phyloP scores from a whole-genome alignment of 1,139 yeast genomes.

The Blastobotrys elegans region DNA sequence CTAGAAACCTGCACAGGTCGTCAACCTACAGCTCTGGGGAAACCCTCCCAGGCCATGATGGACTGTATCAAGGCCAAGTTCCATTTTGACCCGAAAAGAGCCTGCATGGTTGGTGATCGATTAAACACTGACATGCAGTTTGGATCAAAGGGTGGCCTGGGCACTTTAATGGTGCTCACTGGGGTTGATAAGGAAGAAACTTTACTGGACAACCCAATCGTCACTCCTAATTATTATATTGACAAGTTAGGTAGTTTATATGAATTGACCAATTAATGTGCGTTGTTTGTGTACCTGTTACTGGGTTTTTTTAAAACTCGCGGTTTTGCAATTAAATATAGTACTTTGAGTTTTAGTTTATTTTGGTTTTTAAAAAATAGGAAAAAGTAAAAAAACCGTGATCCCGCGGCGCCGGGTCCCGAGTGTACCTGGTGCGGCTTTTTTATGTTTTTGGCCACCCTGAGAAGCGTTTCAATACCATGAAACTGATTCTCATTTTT shows the following conservation, averaged over 20 bases:
- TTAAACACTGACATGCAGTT: slow-evolving; percentile 91
- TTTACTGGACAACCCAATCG: slow-evolving; percentile 43
- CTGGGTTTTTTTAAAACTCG: too few species aligned
- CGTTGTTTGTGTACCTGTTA: too few species aligned
- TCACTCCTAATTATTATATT: slow-evolving; percentile 65
- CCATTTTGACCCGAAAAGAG: slow-evolving; percentile 52
- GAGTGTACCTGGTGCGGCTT: too few species aligned
- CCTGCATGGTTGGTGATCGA: slow-evolving; percentile 94
- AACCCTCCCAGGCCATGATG: slow-evolving; percentile 88
- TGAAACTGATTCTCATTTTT: too few species aligned
- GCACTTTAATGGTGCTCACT: slow-evolving; percentile 78
- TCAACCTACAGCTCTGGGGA: slow-evolving; percentile 78
- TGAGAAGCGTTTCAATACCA: too few species aligned
- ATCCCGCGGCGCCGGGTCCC: too few species aligned
- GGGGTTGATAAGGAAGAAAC: slow-evolving; percentile 79
- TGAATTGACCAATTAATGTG: slow-evolving; percentile 39
- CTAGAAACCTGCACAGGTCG: slow-evolving; percentile 76
- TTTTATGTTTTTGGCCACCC: too few species aligned
- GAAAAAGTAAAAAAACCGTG: too few species aligned
- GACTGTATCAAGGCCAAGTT: slow-evolving; percentile 75
- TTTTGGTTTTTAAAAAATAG: background rate
- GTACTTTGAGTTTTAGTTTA: background rate
- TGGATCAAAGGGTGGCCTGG: slow-evolving; percentile 80
- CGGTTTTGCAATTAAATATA: background rate
- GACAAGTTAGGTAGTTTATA: slow-evolving; percentile 70